These are phyloP conservation scores for Chaetomium strumarium DNA, from an alignment of 2,329 filamentous ascomycete species.

Conservation along the genomic window DNA sequence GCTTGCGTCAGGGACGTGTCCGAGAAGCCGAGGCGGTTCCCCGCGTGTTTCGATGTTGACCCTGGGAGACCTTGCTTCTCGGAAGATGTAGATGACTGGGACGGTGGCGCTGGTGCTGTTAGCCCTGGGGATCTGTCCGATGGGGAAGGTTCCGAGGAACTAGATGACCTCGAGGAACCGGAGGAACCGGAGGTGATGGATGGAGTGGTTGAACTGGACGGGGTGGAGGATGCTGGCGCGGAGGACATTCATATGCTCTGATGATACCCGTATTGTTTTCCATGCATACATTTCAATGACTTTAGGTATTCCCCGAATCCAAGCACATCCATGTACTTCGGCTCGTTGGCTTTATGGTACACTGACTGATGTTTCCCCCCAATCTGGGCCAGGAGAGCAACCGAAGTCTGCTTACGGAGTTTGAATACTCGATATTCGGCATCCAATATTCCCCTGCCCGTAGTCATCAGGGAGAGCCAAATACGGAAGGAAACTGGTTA, in stretches of 20 bases:
- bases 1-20: slow-evolving; percentile 9
- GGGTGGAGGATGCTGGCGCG: background rate
- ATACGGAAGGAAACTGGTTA: too few species aligned
- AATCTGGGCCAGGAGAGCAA: too few species aligned
- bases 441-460: too few species aligned
- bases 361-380: too few species aligned
- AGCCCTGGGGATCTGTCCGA: background rate
- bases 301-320: too few species aligned
- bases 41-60: background rate
- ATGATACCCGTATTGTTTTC: too few species aligned
- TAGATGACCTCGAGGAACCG: background rate
- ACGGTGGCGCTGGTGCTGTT: background rate
- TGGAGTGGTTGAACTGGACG: background rate
- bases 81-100: background rate
- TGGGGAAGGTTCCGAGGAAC: background rate
- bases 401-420: too few species aligned
- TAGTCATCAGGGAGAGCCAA: too few species aligned
- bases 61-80: background rate
- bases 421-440: too few species aligned
- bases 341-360: too few species aligned
- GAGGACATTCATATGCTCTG: background rate
- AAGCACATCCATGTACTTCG: too few species aligned
- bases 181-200: background rate
- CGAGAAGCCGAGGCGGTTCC: slow-evolving; percentile 7
- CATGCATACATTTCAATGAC: too few species aligned